phyloP scores from a whole-genome alignment of 1,139 yeast genomes.

The Hyphopichia pseudoburtonii region DNA sequence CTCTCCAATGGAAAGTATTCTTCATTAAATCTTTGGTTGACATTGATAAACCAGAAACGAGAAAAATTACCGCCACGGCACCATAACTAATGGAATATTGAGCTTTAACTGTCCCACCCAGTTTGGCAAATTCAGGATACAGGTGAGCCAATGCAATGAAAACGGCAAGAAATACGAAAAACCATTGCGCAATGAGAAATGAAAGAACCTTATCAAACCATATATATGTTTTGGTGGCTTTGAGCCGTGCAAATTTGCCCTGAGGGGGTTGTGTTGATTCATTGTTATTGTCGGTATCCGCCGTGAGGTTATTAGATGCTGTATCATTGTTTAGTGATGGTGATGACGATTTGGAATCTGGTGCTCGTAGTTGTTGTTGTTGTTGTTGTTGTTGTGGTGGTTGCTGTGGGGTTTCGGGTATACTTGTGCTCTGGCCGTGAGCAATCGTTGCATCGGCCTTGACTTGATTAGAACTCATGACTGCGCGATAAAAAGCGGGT shows the following conservation, averaged over 20 bases:
- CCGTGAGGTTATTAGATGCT: no score
- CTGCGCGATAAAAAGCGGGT: no score
- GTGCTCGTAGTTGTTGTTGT: no score
- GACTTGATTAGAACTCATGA: no score
- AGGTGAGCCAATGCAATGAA: conserved; percentile 73
- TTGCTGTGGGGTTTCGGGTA: no score
- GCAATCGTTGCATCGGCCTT: no score
- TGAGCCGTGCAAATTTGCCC: no score
- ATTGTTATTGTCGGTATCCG: no score
- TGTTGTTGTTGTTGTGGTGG: no score
- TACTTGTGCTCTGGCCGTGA: no score
- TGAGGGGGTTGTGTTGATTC: neutral
- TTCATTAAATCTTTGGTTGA: conserved; percentile 56
- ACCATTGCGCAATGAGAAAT: conserved; percentile 59
- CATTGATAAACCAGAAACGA: conserved; percentile 80
- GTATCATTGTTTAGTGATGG: no score
- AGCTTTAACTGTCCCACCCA: conserved; percentile 73
- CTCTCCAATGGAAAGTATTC: conserved; percentile 75
- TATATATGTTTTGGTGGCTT: conserved; percentile 3
- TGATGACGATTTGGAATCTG: no score
- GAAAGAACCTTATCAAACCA: conserved; percentile 13
- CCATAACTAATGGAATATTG: conserved; percentile 80
- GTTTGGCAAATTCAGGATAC: conserved; percentile 80
- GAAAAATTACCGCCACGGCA: conserved; percentile 82
- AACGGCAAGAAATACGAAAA: conserved; percentile 67